A percentile compares a stretch with the other conserved stretches of the same genome.
phyloP scores from a whole-genome alignment of 1,284 basidiomycete genomes.

The Trichosporon asahii region DNA sequence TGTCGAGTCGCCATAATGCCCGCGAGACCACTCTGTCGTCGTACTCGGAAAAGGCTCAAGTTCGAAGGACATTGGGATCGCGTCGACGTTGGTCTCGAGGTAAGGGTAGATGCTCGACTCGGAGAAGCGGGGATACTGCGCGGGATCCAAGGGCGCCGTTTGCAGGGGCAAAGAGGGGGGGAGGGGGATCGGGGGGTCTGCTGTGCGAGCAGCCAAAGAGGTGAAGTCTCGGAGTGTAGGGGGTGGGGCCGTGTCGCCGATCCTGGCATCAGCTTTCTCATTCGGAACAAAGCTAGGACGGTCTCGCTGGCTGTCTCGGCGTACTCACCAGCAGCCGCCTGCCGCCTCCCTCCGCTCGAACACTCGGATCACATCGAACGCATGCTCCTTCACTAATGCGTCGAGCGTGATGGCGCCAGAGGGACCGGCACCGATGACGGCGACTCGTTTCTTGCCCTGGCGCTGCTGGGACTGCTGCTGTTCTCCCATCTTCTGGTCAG shows the following conservation, averaged over 20 bases:
- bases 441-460: conserved; percentile 28
- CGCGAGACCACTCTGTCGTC: not conserved
- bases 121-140: not conserved
- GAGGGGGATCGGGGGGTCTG: conserved; percentile 13
- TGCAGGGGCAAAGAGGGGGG: conserved; percentile 6
- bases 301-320: too few relatives aligned
- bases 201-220: conserved; percentile 10
- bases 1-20: conserved; percentile 7
- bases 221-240: conserved; percentile 8
- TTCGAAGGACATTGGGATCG: conserved; percentile 14
- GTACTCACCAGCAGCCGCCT: conserved; percentile 54
- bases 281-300: too few relatives aligned
- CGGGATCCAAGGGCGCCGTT: not conserved
- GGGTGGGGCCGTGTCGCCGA: conserved; percentile 11
- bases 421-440: conserved; percentile 39
- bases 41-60: conserved; percentile 13
- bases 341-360: conserved; percentile 55
- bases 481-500: too few relatives aligned
- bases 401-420: conserved; percentile 33
- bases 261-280: conserved; percentile 11
- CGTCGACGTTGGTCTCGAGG: conserved; percentile 19
- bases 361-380: conserved; percentile 44
- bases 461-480: too few relatives aligned
- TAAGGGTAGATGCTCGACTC: conserved; percentile 18
- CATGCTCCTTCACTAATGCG: conserved; percentile 43